A percentile compares a stretch with the other conserved stretches of the same genome.
Evolutionary conservation across 208 protist species (phyloP).

Genomic region (Leishmania tropica): DNA sequence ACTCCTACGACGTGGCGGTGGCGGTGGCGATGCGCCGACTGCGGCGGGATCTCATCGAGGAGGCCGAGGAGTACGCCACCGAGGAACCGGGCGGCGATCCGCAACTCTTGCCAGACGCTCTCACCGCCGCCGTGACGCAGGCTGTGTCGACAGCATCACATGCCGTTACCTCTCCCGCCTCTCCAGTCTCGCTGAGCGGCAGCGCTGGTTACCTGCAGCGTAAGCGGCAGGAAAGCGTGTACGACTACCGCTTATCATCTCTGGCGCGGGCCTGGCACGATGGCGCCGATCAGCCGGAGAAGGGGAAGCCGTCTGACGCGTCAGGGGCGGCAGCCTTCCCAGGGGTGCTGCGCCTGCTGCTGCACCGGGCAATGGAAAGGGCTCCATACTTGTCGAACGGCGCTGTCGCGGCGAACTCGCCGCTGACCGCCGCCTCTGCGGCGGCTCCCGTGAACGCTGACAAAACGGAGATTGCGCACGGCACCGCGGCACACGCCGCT

Average conservation of each 20-base stretch:
- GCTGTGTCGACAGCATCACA: not conserved
- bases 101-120: not conserved
- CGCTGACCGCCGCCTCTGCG: not conserved
- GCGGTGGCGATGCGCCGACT: slow-evolving; percentile 48
- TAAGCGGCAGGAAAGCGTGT: slow-evolving; percentile 6
- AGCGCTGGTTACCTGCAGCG: not conserved
- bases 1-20: slow-evolving; percentile 53
- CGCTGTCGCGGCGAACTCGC: not conserved
- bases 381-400: slow-evolving; percentile 4
- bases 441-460: not conserved
- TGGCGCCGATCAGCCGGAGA: not conserved
- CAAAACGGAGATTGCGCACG: not conserved
- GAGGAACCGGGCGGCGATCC: not conserved
- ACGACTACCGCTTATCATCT: slow-evolving; percentile 20
- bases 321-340: slow-evolving; percentile 11
- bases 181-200: not conserved
- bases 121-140: slow-evolving; percentile 9
- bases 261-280: slow-evolving; percentile 6
- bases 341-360: slow-evolving; percentile 23
- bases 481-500: not conserved
- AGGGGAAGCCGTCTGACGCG: not conserved
- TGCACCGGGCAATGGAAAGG: slow-evolving; percentile 30
- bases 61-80: slow-evolving; percentile 4
- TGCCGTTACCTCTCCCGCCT: not conserved
- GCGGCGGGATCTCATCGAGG: slow-evolving; percentile 26